These are phyloP conservation scores for Hamamelis virginiana DNA, from an alignment of 164 flowering plant species.

Conservation along the genomic window DNA sequence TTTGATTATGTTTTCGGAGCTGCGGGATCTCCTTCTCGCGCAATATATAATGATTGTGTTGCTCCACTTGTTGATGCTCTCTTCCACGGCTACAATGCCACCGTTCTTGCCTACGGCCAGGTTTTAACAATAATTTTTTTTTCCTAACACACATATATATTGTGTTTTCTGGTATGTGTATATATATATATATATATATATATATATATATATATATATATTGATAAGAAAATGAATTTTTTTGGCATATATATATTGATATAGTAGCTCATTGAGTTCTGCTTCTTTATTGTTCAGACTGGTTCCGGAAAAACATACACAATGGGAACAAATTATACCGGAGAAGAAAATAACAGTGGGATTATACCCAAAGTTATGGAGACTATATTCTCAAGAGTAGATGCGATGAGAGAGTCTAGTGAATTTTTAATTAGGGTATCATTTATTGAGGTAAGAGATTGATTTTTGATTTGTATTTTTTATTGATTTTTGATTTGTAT, in stretches of 20 bases:
- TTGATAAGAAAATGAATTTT: no score
- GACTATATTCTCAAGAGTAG: slow-evolving; percentile 57
- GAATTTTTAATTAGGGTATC: slow-evolving; percentile 86
- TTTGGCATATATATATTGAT: no score
- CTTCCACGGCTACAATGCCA: slow-evolving; percentile 89
- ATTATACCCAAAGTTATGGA: slow-evolving; percentile 89
- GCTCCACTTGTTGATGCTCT: slow-evolving; percentile 87
- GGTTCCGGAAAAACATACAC: slow-evolving; percentile 98
- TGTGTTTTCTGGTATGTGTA: neutral
- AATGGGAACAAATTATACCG: slow-evolving; percentile 89
- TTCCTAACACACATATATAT: no score
- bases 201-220: no score
- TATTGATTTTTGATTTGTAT: neutral
- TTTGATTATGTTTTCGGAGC: slow-evolving; percentile 80
- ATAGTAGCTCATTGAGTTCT: neutral
- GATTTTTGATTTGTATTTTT: neutral
- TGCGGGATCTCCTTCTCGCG: slow-evolving; percentile 36
- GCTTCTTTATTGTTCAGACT: slow-evolving; percentile 47
- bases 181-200: no score
- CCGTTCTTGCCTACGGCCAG: slow-evolving; percentile 98
- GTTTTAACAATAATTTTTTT: slow-evolving; percentile 24
- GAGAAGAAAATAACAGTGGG: slow-evolving; percentile 58
- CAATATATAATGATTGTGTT: slow-evolving; percentile 64
- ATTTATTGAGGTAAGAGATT: slow-evolving; percentile 77
- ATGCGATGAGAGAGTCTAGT: slow-evolving; percentile 39